A percentile compares a stretch with the other conserved stretches of the same genome.
Evolutionary conservation across 2,329 filamentous ascomycete genomes (phyloP).

Genomic region (Dissoconium aciculare): DNA sequence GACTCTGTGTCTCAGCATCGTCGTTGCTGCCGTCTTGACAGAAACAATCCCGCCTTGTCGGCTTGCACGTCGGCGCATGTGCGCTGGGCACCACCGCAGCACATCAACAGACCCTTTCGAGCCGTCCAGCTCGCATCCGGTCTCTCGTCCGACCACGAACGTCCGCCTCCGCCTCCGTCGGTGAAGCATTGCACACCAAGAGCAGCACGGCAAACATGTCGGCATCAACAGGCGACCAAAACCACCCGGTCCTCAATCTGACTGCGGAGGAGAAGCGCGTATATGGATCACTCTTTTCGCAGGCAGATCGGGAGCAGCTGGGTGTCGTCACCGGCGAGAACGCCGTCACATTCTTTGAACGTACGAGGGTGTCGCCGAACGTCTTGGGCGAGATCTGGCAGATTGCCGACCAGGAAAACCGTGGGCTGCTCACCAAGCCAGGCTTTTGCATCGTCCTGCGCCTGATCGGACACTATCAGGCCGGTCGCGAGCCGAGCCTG

Average conservation of each 20-base stretch:
- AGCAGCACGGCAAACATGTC: too few relatives aligned
- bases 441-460: slow-evolving; percentile 88
- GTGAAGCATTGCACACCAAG: too few relatives aligned
- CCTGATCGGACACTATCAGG: slow-evolving; percentile 91
- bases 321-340: slow-evolving; percentile 92
- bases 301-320: slow-evolving; percentile 80
- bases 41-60: too few relatives aligned
- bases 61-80: too few relatives aligned
- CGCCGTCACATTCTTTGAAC: slow-evolving; percentile 95
- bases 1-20: too few relatives aligned
- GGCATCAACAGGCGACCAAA: too few relatives aligned
- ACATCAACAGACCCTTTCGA: too few relatives aligned
- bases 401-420: slow-evolving; percentile 92
- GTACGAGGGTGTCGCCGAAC: slow-evolving; percentile 74
- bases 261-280: slow-evolving; percentile 83
- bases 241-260: slow-evolving; percentile 44
- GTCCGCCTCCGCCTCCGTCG: too few relatives aligned
- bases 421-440: slow-evolving; percentile 78
- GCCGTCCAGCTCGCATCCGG: too few relatives aligned
- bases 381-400: slow-evolving; percentile 97
- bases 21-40: too few relatives aligned
- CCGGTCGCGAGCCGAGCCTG: slow-evolving; percentile 61
- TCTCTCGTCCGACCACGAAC: too few relatives aligned
- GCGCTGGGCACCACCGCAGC: too few relatives aligned
- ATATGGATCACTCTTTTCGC: slow-evolving; percentile 83